Evolutionary conservation across 345 rosid species (phyloP), one percentile per base, ranked within the genome.

Genomic region (Anastatica hierochuntica): DNA sequence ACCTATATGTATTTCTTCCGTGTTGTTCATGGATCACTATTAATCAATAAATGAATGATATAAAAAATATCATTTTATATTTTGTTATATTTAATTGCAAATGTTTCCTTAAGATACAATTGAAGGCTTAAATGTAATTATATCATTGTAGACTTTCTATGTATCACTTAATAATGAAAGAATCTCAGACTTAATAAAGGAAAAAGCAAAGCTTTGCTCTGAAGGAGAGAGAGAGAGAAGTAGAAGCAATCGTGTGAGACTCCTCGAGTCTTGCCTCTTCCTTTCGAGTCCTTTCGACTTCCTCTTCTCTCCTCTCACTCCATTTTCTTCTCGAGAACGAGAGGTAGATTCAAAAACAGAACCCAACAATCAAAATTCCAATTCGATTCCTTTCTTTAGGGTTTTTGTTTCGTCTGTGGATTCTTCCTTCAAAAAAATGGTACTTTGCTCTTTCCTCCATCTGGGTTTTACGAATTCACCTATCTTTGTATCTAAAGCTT

Each of bases 371-470:
- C 35, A 29, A 33, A 14, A 21, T 5, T 40, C 18, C 20, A 14
- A 8, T 49, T 50, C 54, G 5, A 43, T 51, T 43, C 16, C 49
- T 42, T 58, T 26, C n/a, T 23, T 37, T 66, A 45, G 60, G 60
- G 59, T 58, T 66, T n/a, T 29, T 43, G 44, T 20, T 19, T 42
- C 27, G 29, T 8, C 16, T 30, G 15, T 38, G 7, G 46, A 35
- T 36, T 36, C 60, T 58, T 51, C 47, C 18, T 41, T 43, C n/a
- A n/a, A n/a, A n/a, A 61, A 36, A 10, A 66, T 66, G 71, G 71
- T 66, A 66, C 37, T 5, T 37, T 49, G 49, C 31, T 44, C 38
- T 66, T 38, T 39, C 33, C 56, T 38, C 26, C 53, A n/a, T 41
- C 43, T 7, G 18, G 48, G 29, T 58, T 37, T n/a, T 51, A 2